A percentile compares a stretch with the other conserved stretches of the same genome.
Evolutionary conservation across 306 rosid species (phyloP).

Genomic region (Dryas octopetala): DNA sequence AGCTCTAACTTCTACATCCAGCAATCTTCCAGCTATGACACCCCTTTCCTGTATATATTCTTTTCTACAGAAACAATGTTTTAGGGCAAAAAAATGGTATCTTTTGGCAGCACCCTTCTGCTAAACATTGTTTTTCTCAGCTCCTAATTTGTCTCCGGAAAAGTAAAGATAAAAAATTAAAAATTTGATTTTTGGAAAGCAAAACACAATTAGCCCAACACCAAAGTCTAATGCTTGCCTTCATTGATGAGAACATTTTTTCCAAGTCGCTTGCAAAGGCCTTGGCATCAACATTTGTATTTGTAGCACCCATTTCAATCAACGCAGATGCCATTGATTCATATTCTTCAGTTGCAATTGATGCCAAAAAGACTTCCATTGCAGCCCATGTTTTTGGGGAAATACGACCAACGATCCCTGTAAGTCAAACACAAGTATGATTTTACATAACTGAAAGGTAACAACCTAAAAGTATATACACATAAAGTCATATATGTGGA

Average conservation of each 20-base stretch:
- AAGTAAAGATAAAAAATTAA: neutral
- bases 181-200: neutral
- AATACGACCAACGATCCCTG: conserved; percentile 95
- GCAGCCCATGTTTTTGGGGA: conserved; percentile 95
- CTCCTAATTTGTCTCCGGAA: neutral
- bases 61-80: neutral
- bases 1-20: neutral
- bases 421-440: conserved; percentile 12
- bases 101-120: neutral
- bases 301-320: conserved; percentile 96
- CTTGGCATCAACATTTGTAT: conserved; percentile 56
- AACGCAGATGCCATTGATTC: conserved; percentile 88
- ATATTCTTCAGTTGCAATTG: conserved; percentile 85
- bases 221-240: conserved; percentile 50
- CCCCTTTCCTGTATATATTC: neutral
- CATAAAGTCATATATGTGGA: neutral
- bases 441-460: neutral
- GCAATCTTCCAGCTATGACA: neutral
- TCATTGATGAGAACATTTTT: conserved; percentile 76
- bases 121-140: neutral
- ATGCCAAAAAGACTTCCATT: conserved; percentile 87
- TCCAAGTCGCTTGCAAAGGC: conserved; percentile 83
- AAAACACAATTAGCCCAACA: neutral
- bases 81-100: neutral
- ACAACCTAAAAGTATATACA: neutral